phyloP scores from a whole-genome alignment of 768 basidiomycete species.

The Leccinum longicurvipes region DNA sequence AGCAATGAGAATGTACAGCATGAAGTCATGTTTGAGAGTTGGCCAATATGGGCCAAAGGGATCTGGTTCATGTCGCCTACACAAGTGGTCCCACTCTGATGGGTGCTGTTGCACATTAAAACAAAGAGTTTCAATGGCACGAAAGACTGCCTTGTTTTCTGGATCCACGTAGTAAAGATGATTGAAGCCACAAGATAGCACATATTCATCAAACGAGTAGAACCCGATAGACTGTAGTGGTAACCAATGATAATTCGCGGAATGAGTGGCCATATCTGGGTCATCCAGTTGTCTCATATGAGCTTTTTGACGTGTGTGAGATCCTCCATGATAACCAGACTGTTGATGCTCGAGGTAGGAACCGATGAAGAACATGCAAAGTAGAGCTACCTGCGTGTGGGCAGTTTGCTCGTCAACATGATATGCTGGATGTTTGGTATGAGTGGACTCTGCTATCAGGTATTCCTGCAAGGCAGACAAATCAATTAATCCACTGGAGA shows the following conservation, averaged over 20 bases:
- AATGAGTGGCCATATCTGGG: background rate
- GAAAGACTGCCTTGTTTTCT: background rate
- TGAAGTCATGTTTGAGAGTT: background rate
- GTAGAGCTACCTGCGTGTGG: background rate
- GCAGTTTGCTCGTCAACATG: background rate
- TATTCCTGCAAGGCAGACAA: background rate
- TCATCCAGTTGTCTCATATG: no score
- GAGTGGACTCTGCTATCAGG: background rate
- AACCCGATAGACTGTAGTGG: background rate
- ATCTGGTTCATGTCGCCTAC: background rate
- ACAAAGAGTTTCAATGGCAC: background rate
- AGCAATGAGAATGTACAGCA: background rate
- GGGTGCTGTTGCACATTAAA: background rate
- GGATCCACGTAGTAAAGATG: background rate
- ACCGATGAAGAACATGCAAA: background rate
- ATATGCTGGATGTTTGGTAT: background rate
- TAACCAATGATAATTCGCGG: background rate
- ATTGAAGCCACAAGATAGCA: background rate
- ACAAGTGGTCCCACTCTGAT: background rate
- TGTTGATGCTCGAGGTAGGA: background rate
- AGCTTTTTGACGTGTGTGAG: background rate
- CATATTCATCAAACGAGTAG: background rate
- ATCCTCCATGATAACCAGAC: background rate
- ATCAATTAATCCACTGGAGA: background rate
- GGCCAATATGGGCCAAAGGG: background rate